phyloP scores from a whole-genome alignment of 1,139 yeast species.

The Candida sanyaensis region DNA sequence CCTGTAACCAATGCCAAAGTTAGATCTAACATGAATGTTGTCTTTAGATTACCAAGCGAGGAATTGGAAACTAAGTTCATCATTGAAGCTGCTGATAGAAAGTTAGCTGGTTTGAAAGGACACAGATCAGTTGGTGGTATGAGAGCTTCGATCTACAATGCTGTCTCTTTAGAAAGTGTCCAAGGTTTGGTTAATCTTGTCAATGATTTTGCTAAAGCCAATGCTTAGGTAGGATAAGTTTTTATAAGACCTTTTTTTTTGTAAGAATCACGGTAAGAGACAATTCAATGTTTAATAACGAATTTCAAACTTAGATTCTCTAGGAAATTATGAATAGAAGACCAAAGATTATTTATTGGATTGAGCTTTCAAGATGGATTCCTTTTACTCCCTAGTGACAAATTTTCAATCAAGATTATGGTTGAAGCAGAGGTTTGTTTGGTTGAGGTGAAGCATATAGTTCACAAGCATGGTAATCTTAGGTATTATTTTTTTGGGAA shows the following conservation, averaged over 20 bases:
- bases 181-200: slow-evolving; percentile 61
- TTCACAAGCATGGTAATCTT: no score
- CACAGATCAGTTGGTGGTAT: slow-evolving; percentile 98
- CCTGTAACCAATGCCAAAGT: slow-evolving; percentile 59
- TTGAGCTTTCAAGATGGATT: no score
- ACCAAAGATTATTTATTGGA: no score
- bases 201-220: slow-evolving; percentile 56
- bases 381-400: no score
- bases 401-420: no score
- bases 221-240: slow-evolving; percentile 4
- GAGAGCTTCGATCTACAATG: slow-evolving; percentile 91
- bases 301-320: no score
- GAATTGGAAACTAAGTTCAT: slow-evolving; percentile 70
- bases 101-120: slow-evolving; percentile 82
- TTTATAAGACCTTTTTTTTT: neutral
- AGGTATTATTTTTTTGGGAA: no score
- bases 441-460: no score
- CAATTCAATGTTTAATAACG: neutral
- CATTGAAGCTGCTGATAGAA: slow-evolving; percentile 49
- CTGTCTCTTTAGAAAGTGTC: slow-evolving; percentile 69
- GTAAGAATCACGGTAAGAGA: neutral
- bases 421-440: no score
- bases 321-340: no score
- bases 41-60: slow-evolving; percentile 68
- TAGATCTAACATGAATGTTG: slow-evolving; percentile 92